Evolutionary conservation across 139 green algal genomes (phyloP), one percentile per base, ranked within the genome.

Genomic region (Eudorina sp.): DNA sequence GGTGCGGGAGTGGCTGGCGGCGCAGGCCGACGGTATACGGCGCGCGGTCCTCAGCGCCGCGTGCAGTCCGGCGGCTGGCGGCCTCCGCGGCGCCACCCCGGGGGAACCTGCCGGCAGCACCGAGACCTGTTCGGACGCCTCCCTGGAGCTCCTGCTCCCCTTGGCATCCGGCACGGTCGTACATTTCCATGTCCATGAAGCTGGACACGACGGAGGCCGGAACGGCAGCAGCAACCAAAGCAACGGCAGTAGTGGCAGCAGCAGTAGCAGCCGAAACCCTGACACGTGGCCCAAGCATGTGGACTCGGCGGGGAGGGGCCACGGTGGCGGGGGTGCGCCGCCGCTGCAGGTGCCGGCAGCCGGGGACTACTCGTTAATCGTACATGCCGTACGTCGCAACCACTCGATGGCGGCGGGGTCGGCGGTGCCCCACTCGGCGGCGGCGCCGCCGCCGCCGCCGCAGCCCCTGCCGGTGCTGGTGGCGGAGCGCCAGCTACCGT

Each of bases 101-200:
- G n/a, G n/a, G n/a, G 72, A 60, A 79, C 41, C 3, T 14, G 38
- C 11, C 4, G 29, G 69, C 23, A 40, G 43, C 9, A 5, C 31
- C 31, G 64, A 58, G 51, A 16, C 13, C 51, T 58, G 51, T 58
- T 25, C 13, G 13, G 31, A 25, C 4, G 66, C 7, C 66, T 25
- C 34, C 38, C 31, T 27, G 1, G 60, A 31, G 13, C 14, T 75
- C 19, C 46, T 69, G 45, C 62, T 88, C 1, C 82, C 82, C 43
- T 53, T 55, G n/a, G 73, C 84, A 5, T 83, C 84, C 2, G 84
- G 70, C 29, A 18, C 41, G 1, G 84, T 89, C 3, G 41, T 89
- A 62, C 84, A 89, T 58, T 89, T 89, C 53, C 70, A 23, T 4
- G 18, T 85, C 1, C 79, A 83, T 14, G 48, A 9, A 53, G 46